Evolutionary conservation across 495 filamentous ascomycete genomes (phyloP), one percentile per base, ranked within the genome.

Genomic region (Penicillium macrosclerotiorum): DNA sequence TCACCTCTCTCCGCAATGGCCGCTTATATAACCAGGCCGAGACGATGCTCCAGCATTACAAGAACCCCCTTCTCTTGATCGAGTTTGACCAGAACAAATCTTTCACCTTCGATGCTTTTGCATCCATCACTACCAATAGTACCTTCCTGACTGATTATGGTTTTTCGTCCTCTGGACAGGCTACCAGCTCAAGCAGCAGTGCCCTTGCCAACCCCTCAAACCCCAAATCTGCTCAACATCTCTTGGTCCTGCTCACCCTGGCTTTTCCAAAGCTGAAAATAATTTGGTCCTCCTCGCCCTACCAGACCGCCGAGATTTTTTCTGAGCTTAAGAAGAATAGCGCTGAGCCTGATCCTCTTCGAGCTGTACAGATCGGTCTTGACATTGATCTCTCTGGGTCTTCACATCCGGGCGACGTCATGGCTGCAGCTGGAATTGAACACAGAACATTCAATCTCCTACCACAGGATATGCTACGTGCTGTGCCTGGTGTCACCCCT

Each of bases 41-140:
- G 69, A 85, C 85, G 16, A 96, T 98, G 94, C 80, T 92, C 24
- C 79, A 86, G 55, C 81, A 97, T 68, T 98, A 98, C 79, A 86
- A 88, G 55, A 81, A 67, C 52, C 89, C 92, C 0, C 86, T 97
- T 77, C 83, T 98, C 3, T 75, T 98, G 24, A 96, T 98, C 54
- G 93, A 98, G 62, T 98, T 98, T 66, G 91, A 97, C 65, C 88
- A 95, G 60, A 90, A 95, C 69, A 96, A 95, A 60, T 89, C 87
- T 16, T 98, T 98, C 65, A 97, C 89, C 8, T 85, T 98, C 12
- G 93, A 97, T 65, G 88, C 89, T 0, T 95, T 95, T 60, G 85
- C 88, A 8, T 67, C 68, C 16, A 57, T 62, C 13, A 59, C 64
- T 13, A 62, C 55, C 8, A 61, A 63, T 19, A 63, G 67, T 3